Base-by-base conservation (phyloP, 768 basidiomycete genomes). In the Rhizopogon rudus region DNA sequence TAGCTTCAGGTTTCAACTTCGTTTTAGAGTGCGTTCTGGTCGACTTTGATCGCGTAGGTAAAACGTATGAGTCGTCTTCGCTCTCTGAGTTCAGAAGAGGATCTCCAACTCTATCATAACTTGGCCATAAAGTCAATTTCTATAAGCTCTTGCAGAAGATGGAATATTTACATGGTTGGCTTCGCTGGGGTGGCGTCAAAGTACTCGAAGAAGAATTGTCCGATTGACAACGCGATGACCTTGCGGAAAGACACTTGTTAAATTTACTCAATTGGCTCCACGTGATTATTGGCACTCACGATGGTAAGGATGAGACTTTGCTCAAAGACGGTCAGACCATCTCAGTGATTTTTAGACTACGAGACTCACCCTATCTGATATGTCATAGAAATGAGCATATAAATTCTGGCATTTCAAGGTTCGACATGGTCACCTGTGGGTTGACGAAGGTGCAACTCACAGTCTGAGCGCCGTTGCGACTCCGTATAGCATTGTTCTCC, bases 361-460 rank as follows among this genome's bases (percentile, higher is more conserved):
- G 5, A 1, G 14, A 75, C 86, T 67, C 63, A 88, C 87, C 84
- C 79, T n/a, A 81, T 54, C 53, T 87, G 80, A 58, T 85, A 81
- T 20, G 86, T 81, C 86, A 88, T 88, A 25, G 83, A 78, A 51
- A 85, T 73, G 14, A 90, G 76, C 86, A 90, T 88, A 63, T 88
- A 89, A 57, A 80, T 69, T 53, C 87, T 88, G 51, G 9, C 31
- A 42, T 13, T 16, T 17, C 25, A 43, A 51, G 46, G 55, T 60
- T 49, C 54, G n/a, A 50, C 37, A 37, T 44, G 7, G 10, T n/a
- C 12, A 6, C 20, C 20, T 13, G 8, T 12, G 28, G 35, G 48
- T 17, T 33, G 41, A 9, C 12, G 40, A 41, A 37, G 33, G 28
- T 14, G 28, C 25, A 22, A 67, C 85, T 67, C 64, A 88, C 88